Percentiles rank a stretch among this genome's conserved stretches.
phyloP scores from a whole-genome alignment of 768 basidiomycete species.

The Termitomyces sp. region DNA sequence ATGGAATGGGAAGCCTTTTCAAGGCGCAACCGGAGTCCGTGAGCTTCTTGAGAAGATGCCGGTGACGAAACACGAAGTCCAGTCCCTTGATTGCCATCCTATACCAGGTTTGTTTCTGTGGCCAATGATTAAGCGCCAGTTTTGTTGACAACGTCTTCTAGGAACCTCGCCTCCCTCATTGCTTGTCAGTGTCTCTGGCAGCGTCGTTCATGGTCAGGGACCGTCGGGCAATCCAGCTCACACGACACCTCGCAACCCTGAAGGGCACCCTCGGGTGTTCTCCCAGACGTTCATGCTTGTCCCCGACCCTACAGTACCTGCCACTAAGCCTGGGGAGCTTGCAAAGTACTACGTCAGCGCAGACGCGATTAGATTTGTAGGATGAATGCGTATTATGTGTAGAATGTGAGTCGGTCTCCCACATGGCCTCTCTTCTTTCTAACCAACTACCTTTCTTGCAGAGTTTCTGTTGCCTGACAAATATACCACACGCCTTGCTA shows the following conservation, averaged over 20 bases:
- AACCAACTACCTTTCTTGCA: not conserved
- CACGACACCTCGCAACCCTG: constrained; percentile 51
- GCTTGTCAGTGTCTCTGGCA: constrained; percentile 78
- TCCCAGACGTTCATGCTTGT: constrained; percentile 86
- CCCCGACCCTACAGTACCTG: constrained; percentile 66
- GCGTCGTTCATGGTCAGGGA: constrained; percentile 67
- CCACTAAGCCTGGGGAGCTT: constrained; percentile 66
- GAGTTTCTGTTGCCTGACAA: not conserved
- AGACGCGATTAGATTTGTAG: constrained; percentile 81
- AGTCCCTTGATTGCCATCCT: constrained; percentile 88
- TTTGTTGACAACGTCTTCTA: constrained; percentile 26
- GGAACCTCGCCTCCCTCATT: constrained; percentile 79
- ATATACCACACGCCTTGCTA: constrained; percentile 6
- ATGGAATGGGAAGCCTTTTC: constrained; percentile 84
- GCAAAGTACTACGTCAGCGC: constrained; percentile 82
- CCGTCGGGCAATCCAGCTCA: constrained; percentile 56
- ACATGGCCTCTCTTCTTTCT: not conserved
- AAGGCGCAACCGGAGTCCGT: constrained; percentile 67
- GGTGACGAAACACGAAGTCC: constrained; percentile 77
- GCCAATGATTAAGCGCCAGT: not conserved
- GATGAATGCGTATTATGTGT: constrained; percentile 25
- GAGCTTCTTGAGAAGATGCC: constrained; percentile 74
- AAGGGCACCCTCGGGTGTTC: constrained; percentile 82
- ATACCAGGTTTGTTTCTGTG: constrained; percentile 61
- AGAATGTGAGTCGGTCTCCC: constrained; percentile 12